Evolutionary conservation across 345 rosid genomes (phyloP), one percentile per base, ranked within the genome.

Genomic region (Gossypium turneri): DNA sequence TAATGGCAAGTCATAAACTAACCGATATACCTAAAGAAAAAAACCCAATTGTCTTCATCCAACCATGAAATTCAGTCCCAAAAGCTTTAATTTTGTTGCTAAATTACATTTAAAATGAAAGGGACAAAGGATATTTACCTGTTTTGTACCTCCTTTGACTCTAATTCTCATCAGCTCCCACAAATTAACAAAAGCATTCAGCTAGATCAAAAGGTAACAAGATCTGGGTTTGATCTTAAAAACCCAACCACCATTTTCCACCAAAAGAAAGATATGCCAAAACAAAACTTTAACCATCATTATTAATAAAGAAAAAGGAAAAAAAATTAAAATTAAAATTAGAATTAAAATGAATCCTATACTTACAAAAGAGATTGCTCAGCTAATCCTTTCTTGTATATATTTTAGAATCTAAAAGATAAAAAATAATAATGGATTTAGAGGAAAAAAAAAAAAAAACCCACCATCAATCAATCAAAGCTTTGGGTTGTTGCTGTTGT

Each of bases 191-290:
- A 52, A 48, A 52, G 10, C 57, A 52, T 17, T 16, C 19, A 52
- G 63, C 63, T 17, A 52, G 57, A 52, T 52, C 57, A 17, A 52
- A 52, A 52, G 57, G 57, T 10, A 66, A 62, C 73, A 81, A 83
- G 86, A 83, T 85, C 85, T 61, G 80, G 80, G 72, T 74, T 70
- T 83, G 83, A 81, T 82, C 84, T 67, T 53, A 9, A 75, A 38
- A 75, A 55, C 75, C 81, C 76, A 72, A 29, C 29, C 27, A 62
- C 20, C 79, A 68, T 52, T 52, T 52, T 52, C 57, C 17, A 62
- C 47, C 70, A 67, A 76, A 34, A 83, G 64, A 58, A 38, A 79
- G 4, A 69, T 64, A 70, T 68, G n/a, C 24, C 69, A 72, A 27
- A 66, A 53, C 19, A 9, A 68, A 68, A 57, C 52, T 70, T 38